These are phyloP conservation scores for Wickerhamiella siamensis DNA, from an alignment of 805 yeast species.

Conservation along the genomic window DNA sequence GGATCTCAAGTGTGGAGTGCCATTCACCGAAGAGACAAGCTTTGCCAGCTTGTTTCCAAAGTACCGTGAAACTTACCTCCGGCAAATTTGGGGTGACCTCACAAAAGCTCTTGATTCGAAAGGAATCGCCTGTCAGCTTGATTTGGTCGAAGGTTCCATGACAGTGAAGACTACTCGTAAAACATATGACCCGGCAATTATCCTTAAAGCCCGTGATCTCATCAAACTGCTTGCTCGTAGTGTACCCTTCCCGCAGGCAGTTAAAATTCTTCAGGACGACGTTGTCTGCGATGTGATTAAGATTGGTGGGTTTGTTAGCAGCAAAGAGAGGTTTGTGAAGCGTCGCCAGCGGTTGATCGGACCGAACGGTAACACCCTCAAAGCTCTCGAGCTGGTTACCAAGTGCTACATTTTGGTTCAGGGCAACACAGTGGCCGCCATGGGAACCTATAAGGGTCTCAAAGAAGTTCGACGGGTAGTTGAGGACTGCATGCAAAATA, in stretches of 20 bases:
- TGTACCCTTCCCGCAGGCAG: constrained; percentile 94
- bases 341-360: constrained; percentile 94
- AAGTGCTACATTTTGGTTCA: constrained; percentile 91
- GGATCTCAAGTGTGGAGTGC: constrained; percentile 71
- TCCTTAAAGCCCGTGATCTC: constrained; percentile 86
- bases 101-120: constrained; percentile 58
- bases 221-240: constrained; percentile 88
- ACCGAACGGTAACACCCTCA: constrained; percentile 91
- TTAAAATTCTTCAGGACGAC: constrained; percentile 80
- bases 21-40: constrained; percentile 91
- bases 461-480: constrained; percentile 87
- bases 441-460: constrained; percentile 92
- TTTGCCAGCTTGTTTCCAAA: constrained; percentile 93
- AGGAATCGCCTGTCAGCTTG: constrained; percentile 69
- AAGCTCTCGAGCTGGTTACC: constrained; percentile 89
- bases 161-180: constrained; percentile 90
- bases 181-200: constrained; percentile 87
- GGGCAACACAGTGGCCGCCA: constrained; percentile 91
- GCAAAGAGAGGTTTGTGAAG: constrained; percentile 86
- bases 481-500: constrained; percentile 92
- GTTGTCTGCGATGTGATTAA: constrained; percentile 92
- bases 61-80: constrained; percentile 81
- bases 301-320: constrained; percentile 76
- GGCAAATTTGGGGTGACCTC: constrained; percentile 87
- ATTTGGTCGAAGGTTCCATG: constrained; percentile 95